Base-by-base conservation (phyloP, 306 rosid genomes). In the Cicer bijugum region DNA sequence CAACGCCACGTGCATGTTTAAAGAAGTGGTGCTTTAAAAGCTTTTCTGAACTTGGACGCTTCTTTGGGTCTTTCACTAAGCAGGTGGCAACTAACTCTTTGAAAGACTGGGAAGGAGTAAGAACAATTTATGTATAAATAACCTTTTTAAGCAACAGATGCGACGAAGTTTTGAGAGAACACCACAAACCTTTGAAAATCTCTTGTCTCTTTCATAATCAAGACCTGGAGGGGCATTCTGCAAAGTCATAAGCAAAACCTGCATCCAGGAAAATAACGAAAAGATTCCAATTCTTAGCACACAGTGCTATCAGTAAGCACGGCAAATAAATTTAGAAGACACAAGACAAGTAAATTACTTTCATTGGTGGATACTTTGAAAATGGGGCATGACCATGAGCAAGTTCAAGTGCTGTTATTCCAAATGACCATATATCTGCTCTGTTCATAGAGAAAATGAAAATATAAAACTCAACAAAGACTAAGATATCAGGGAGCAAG, bases 341-440 rank as follows among this genome's bases (percentile, higher is more conserved):
- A 62, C 69, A 72, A 61, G 75, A 75, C 43, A 62, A 71, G 76
- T 73, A 77, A 76, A 74, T 88, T 93, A 93, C 98, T 83, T 93
- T 93, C 97, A 89, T 91, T 0, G 98, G 97, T 38, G 98, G 98
- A 83, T 93, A 89, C 84, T 91, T 93, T 62, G 98, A 93, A 91
- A 91, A 93, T 42, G 98, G 98, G 71, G 98, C 97, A 81, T 93
- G 98, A 33, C 98, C 98, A 80, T 93, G 98, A 67, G 98, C 98
- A 80, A 93, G 98, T 82, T 93, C 98, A 59, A 93, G 98, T 57
- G 98, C 98, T 55, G 98, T 93, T 88, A 93, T 93, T 77, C 98
- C 98, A 82, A 93, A 85, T 73, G 98, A 93, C 98, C 98, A 93
- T 60, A 91, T 89, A 82, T 93, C 98, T 68, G 96, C 98, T 83